These are phyloP conservation scores for Sanguinoderma infundibulare DNA, from an alignment of 1,284 basidiomycete species.

Conservation along the genomic window DNA sequence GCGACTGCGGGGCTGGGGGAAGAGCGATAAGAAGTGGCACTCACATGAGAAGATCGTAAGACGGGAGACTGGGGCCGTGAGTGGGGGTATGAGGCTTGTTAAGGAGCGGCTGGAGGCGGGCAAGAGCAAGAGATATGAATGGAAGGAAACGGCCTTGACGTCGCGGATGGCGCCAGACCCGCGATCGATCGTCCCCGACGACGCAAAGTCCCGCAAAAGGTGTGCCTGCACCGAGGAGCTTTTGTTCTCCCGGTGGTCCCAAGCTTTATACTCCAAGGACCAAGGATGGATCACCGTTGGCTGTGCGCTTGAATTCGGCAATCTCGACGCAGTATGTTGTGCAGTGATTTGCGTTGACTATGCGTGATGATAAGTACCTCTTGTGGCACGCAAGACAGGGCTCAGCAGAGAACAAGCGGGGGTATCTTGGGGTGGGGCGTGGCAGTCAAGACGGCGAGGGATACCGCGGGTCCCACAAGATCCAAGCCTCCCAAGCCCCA, in stretches of 20 bases:
- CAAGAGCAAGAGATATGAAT: constrained; percentile 17
- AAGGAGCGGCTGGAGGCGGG: constrained; percentile 15
- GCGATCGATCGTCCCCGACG: constrained; percentile 20
- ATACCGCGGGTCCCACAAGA: too few species aligned
- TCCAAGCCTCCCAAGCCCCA: too few species aligned
- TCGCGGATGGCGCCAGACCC: constrained; percentile 22
- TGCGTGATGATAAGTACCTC: too few species aligned
- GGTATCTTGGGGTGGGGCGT: too few species aligned
- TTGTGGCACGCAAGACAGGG: too few species aligned
- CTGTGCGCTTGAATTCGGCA: too few species aligned
- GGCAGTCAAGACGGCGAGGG: too few species aligned
- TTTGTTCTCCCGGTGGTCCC: not conserved
- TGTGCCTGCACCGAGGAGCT: constrained; percentile 22
- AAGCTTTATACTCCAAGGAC: not conserved
- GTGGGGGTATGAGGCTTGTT: constrained; percentile 4
- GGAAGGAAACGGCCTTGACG: constrained; percentile 19
- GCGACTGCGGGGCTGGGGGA: not conserved
- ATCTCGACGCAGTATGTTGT: too few species aligned
- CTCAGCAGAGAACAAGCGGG: too few species aligned
- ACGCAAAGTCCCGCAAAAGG: constrained; percentile 1
- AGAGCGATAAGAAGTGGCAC: not conserved
- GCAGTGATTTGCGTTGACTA: too few species aligned
- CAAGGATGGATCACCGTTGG: too few species aligned
- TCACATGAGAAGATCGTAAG: constrained; percentile 17
- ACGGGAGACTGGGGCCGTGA: not conserved